Base-by-base conservation (phyloP, 352 stramenopile genomes). In the Nothophytophthora sp. region DNA sequence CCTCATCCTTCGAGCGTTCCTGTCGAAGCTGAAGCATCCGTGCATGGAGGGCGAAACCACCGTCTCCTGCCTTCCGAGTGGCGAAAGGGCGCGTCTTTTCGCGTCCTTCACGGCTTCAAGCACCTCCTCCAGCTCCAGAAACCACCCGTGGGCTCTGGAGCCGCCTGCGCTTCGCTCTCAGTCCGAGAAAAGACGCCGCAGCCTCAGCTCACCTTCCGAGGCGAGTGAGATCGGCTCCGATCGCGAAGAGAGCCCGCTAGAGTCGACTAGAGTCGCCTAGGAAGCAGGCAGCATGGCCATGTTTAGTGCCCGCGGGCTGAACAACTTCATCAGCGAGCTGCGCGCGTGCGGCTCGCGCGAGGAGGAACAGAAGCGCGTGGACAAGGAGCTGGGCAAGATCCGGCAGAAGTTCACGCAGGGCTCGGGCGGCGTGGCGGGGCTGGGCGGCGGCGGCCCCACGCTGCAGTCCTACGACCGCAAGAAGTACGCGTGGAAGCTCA, bases 401-500 rank as follows among this genome's bases (percentile, higher is more conserved):
- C 92, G 97, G 11, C 88, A 97, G 55, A 98, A 99, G 64, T 99
- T 99, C 73, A 97, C 92, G 43, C 82, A 90, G 40, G 78, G 70
- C 0, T 13, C 46, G 5, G 32, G 52, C 28, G 39, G 16, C 25
- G n/a, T n/a, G n/a, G 63, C 46, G 22, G 59, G 47, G 8, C 27
- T 68, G 25, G 53, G 59, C 7, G 32, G 59, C 22, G 53, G 59
- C 16, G 59, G 53, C 16, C 72, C 76, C 27, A 50, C 64, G 29
- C 71, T 99, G 27, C 95, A 92, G 55, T 96, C 88, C 34, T 99
- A 99, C 70, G 92, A 99, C 69, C 88, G 96, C 49, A 99, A 99
- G 67, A 99, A 99, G 73, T 99, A 99, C 73, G 95, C 98, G 40
- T 99, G 96, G 96, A 99, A 99, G 79, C 76, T 99, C 50, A 97